Conservation (phyloP, 345 rosid species). For the Mallotus nudiflorus region DNA sequence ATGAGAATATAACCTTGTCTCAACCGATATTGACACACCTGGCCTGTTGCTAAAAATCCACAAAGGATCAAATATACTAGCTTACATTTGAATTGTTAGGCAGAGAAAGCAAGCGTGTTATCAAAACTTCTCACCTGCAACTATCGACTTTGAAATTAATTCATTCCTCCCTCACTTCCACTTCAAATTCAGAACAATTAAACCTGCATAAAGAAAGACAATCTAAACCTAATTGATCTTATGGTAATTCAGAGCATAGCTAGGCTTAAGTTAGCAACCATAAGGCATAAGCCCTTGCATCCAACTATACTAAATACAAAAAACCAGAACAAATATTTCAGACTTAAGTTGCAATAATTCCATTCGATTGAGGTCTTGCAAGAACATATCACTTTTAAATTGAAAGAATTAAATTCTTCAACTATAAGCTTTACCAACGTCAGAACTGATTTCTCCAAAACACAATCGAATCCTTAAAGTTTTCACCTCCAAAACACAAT, state of each 20-base stretch:
- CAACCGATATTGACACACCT: not conserved
- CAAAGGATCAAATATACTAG: not conserved
- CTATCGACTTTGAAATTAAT: slow-evolving; percentile 37
- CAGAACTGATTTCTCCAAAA: no score
- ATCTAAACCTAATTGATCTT: slow-evolving; percentile 55
- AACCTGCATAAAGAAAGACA: slow-evolving; percentile 67
- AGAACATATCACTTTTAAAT: no score
- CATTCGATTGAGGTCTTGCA: no score
- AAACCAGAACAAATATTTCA: not conserved
- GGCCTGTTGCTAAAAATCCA: not conserved
- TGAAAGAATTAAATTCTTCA: no score
- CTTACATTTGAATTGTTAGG: not conserved
- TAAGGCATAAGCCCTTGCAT: slow-evolving; percentile 16
- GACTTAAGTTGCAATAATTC: no score
- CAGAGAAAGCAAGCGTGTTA: not conserved
- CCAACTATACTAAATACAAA: slow-evolving; percentile 17
- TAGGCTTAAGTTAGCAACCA: slow-evolving; percentile 16
- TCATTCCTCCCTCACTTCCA: slow-evolving; percentile 28
- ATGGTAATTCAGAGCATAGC: slow-evolving; percentile 27
- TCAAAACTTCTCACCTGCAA: slow-evolving; percentile 42
- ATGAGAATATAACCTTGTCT: not conserved
- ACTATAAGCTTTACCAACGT: no score
- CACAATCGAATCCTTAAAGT: no score
- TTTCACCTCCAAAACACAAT: no score
- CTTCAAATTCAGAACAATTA: slow-evolving; percentile 21